A percentile compares a stretch with the other conserved stretches of the same genome.
Conservation (phyloP, 192 early-diverging fungal genomes). For the Backusella circina region DNA sequence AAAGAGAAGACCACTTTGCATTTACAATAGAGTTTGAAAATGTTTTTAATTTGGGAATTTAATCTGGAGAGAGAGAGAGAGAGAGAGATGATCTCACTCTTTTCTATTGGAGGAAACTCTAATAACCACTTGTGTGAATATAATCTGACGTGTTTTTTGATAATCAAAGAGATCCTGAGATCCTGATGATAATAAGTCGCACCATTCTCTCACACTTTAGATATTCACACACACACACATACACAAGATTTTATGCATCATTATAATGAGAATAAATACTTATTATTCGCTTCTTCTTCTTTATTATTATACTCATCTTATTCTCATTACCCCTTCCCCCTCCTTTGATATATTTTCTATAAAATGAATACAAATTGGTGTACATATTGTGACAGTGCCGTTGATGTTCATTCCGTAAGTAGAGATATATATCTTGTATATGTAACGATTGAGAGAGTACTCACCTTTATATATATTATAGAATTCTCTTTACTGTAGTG, state of each 20-base stretch:
- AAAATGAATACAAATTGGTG: constrained; percentile 36
- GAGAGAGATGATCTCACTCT: background rate
- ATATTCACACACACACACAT: background rate
- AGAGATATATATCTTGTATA: too few species aligned
- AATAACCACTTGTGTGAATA: background rate
- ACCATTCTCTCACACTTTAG: constrained; percentile 2
- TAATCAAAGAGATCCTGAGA: background rate
- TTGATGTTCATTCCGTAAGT: constrained; percentile 25
- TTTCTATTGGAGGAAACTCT: background rate
- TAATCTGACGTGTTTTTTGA: background rate
- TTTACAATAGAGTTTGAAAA: too few species aligned
- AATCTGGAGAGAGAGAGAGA: too few species aligned
- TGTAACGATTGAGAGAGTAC: background rate
- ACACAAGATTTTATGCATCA: background rate
- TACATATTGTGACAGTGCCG: constrained; percentile 29
- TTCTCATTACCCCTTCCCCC: background rate
- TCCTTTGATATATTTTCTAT: background rate
- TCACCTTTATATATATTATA: background rate
- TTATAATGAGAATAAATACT: background rate
- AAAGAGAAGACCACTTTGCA: too few species aligned
- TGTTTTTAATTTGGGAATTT: too few species aligned
- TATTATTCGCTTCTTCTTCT: background rate
- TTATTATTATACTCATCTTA: background rate
- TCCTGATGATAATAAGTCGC: background rate
- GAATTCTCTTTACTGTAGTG: constrained; percentile 36